These are phyloP conservation scores for Rhizopus delemar DNA, from an alignment of 371 early-diverging fungal genomes.

Conservation along the genomic window DNA sequence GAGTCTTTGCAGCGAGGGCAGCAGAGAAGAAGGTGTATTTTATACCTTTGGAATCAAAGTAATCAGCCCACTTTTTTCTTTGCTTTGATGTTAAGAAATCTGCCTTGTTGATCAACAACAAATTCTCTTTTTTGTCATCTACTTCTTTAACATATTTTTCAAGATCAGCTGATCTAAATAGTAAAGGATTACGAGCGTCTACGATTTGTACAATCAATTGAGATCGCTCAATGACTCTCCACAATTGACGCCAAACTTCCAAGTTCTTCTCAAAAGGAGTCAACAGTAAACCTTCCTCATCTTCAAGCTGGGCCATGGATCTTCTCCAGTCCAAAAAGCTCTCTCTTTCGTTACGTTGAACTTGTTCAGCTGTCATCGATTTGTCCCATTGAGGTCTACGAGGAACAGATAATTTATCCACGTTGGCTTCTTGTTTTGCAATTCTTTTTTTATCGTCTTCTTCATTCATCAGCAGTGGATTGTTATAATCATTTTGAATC, in stretches of 20 bases:
- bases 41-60: slow-evolving; percentile 80
- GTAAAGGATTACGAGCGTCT: slow-evolving; percentile 97
- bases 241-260: slow-evolving; percentile 99
- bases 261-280: slow-evolving; percentile 99
- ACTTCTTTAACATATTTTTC: slow-evolving; percentile 91
- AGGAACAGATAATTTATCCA: slow-evolving; percentile 77
- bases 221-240: slow-evolving; percentile 98
- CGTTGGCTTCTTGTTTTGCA: slow-evolving; percentile 73
- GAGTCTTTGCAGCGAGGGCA: slow-evolving; percentile 56
- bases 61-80: slow-evolving; percentile 84
- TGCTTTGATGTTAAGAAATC: slow-evolving; percentile 86
- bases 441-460: slow-evolving; percentile 75
- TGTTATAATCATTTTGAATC: slow-evolving; percentile 70
- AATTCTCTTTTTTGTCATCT: slow-evolving; percentile 77
- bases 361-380: slow-evolving; percentile 78
- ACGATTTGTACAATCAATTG: slow-evolving; percentile 98
- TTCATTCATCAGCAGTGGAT: slow-evolving; percentile 80
- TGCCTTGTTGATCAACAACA: slow-evolving; percentile 96
- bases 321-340: slow-evolving; percentile 93
- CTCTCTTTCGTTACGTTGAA: slow-evolving; percentile 82
- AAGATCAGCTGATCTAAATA: slow-evolving; percentile 94
- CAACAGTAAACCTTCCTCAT: slow-evolving; percentile 85
- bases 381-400: slow-evolving; percentile 90
- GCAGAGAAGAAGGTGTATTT: slow-evolving; percentile 92
- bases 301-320: slow-evolving; percentile 83